phyloP scores from a whole-genome alignment of 2,329 filamentous ascomycete species.

The Aureobasidium sp. region DNA sequence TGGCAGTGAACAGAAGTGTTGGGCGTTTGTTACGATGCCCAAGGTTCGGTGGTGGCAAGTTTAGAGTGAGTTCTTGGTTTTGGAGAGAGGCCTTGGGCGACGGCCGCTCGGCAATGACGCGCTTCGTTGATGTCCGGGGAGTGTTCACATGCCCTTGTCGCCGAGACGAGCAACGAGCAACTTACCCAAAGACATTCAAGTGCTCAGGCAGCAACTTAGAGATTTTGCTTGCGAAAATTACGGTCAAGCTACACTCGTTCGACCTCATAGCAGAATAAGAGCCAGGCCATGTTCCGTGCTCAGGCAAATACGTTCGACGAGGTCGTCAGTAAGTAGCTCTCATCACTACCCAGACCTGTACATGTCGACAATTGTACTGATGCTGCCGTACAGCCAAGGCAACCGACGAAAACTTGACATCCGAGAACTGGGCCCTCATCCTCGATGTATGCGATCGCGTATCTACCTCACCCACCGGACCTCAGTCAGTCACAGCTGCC shows the following conservation, averaged over 20 bases:
- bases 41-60: not conserved
- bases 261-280: not conserved
- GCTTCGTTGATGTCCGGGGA: not conserved
- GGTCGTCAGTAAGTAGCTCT: conserved; percentile 51
- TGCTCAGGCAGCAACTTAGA: conserved; percentile 6
- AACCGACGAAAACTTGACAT: conserved; percentile 97
- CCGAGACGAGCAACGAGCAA: not conserved
- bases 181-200: not conserved
- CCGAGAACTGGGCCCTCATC: conserved; percentile 65
- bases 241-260: not conserved
- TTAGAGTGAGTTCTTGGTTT: not conserved
- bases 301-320: conserved; percentile 57
- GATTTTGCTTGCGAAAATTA: not conserved
- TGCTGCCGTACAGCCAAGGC: conserved; percentile 55
- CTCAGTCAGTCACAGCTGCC: conserved; percentile 60
- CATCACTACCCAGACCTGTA: not conserved
- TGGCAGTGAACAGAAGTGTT: not conserved
- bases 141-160: conserved; percentile 3
- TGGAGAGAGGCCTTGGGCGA: not conserved
- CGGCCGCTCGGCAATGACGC: not conserved
- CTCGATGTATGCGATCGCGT: conserved; percentile 40
- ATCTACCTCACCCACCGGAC: conserved; percentile 27
- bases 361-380: not conserved
- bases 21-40: not conserved
- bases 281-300: conserved; percentile 37